Percentiles rank a stretch among this genome's conserved stretches.
Evolutionary conservation across 257 asterid genomes (phyloP).

Genomic region (Eucommia ulmoides): DNA sequence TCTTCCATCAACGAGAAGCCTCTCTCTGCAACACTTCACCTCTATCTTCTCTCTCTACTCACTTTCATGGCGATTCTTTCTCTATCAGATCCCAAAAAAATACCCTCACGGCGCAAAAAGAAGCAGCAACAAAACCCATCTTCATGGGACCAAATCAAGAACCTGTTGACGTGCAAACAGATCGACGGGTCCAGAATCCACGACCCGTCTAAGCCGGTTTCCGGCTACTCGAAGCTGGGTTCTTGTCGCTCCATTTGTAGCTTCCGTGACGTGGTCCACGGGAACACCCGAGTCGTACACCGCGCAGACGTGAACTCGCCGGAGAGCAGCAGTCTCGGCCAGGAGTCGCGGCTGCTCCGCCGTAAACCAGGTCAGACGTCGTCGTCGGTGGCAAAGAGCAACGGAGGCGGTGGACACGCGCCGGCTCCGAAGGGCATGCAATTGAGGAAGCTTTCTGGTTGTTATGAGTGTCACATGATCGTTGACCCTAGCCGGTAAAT

Average conservation of each 20-base stretch:
- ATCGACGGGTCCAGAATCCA: background rate
- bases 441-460: constrained; percentile 1
- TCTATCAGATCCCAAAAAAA: background rate
- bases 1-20: background rate
- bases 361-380: background rate
- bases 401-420: background rate
- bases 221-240: background rate
- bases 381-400: background rate
- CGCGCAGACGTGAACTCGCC: constrained; percentile 1
- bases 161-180: background rate
- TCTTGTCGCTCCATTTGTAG: constrained; percentile 1
- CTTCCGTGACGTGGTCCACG: constrained; percentile 1
- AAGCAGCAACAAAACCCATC: background rate
- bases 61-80: background rate
- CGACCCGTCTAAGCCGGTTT: background rate
- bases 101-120: background rate
- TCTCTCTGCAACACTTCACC: background rate
- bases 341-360: background rate
- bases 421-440: background rate
- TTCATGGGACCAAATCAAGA: constrained; percentile 2
- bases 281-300: background rate
- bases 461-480: constrained; percentile 2
- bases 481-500: constrained; percentile 2
- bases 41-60: background rate
- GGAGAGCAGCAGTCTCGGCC: background rate